These are phyloP conservation scores for Blastobotrys robertii DNA, from an alignment of 805 yeast genomes.

Conservation along the genomic window DNA sequence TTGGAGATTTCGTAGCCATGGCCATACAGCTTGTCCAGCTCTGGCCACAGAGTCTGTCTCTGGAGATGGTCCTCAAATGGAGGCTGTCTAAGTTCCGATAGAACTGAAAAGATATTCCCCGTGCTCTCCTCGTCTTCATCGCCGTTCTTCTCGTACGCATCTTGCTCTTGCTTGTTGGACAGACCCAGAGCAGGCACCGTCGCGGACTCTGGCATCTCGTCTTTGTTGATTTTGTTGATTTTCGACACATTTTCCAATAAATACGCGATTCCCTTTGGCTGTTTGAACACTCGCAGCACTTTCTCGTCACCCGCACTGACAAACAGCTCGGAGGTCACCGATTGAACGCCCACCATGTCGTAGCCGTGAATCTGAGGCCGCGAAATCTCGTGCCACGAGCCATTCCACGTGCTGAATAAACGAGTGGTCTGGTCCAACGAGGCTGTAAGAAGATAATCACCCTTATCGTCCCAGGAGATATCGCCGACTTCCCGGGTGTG, in stretches of 20 bases:
- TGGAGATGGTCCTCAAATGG: constrained; percentile 90
- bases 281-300: constrained; percentile 76
- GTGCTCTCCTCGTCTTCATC: constrained; percentile 24
- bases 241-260: constrained; percentile 49
- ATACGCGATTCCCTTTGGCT: constrained; percentile 68
- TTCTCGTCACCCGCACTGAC: constrained; percentile 97
- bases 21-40: constrained; percentile 87
- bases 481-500: constrained; percentile 68
- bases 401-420: constrained; percentile 57
- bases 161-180: constrained; percentile 74
- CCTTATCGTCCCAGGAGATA: constrained; percentile 50
- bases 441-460: constrained; percentile 61
- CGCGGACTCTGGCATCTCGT: constrained; percentile 66
- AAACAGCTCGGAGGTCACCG: constrained; percentile 51
- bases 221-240: constrained; percentile 24
- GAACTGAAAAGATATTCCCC: constrained; percentile 5
- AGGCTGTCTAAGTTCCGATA: constrained; percentile 38
- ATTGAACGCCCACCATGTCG: constrained; percentile 77
- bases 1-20: constrained; percentile 93
- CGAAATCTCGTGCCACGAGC: constrained; percentile 77
- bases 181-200: constrained; percentile 87
- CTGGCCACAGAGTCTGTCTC: constrained; percentile 91
- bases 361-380: constrained; percentile 98
- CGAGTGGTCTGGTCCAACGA: constrained; percentile 93
- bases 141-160: constrained; percentile 30